Evolutionary conservation across 164 flowering plant species (phyloP), one percentile per base, ranked within the genome.

Genomic region (Hamamelis virginiana): DNA sequence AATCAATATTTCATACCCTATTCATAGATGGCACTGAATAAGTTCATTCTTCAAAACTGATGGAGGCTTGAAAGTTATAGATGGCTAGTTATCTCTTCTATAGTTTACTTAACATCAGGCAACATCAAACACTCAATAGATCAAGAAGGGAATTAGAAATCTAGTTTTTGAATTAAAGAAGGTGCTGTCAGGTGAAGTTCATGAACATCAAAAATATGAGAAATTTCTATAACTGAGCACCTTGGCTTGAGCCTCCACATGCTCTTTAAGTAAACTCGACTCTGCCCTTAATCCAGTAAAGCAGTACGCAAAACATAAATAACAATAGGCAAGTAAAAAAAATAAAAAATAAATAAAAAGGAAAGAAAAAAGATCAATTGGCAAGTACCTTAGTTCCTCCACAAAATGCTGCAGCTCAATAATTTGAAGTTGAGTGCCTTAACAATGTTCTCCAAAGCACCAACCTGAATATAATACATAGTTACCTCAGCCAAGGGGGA

Each of bases 341-440:
- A 33, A 33, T n/a, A n/a, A n/a, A n/a, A n/a, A n/a, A n/a, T n/a
- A n/a, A n/a, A n/a, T n/a, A n/a, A n/a, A n/a, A n/a, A n/a, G n/a
- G n/a, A n/a, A n/a, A n/a, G n/a, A n/a, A n/a, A n/a, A n/a, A n/a
- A n/a, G n/a, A n/a, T n/a, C 41, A 33, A 46, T 27, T 48, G 57
- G 26, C 70, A 71, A 55, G 69, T 86, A 91, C 98, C 97, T 90
- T 69, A 91, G 80, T 73, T 89, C 86, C 47, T 89, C 98, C 65
- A 86, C 84, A 60, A 88, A 77, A 82, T 87, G 94, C 72, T 81
- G 85, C 53, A 91, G 87, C 74, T 91, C 96, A 71, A 91, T 82
- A 58, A 94, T 94, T 82, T 91, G 88, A 61, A 91, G 79, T 81
- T 91, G 98, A 71, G 93, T 79, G 84, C 87, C 80, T 87, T 92